A percentile compares a stretch with the other conserved stretches of the same genome.
These are phyloP conservation scores for Stylonectria norvegica DNA, from an alignment of 2,329 filamentous ascomycete species.

Conservation along the genomic window DNA sequence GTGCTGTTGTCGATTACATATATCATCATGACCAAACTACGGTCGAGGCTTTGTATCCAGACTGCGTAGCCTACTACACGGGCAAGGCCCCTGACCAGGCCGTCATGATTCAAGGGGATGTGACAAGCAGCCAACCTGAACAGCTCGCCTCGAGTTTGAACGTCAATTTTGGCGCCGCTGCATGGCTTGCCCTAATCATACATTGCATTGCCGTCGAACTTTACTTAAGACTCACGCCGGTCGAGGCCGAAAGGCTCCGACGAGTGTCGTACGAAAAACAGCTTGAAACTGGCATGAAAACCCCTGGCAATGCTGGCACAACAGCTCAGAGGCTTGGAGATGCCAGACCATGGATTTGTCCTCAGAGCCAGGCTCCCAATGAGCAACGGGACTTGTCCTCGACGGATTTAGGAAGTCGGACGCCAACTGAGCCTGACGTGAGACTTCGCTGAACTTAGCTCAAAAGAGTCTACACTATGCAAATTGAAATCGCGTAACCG, in stretches of 20 bases:
- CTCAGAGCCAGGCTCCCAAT: too few species aligned
- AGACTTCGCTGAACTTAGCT: too few species aligned
- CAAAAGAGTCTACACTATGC: too few species aligned
- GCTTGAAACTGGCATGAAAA: constrained; percentile 48
- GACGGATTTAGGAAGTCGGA: too few species aligned
- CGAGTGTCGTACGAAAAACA: constrained; percentile 56
- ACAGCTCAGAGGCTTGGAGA: constrained; percentile 30
- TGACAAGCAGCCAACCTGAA: constrained; percentile 25
- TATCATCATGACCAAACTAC: constrained; percentile 25
- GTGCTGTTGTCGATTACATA: constrained; percentile 47
- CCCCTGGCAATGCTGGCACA: constrained; percentile 46
- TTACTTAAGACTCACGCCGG: constrained; percentile 50
- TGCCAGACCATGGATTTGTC: constrained; percentile 19
- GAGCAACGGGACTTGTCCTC: too few species aligned
- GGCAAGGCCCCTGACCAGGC: constrained; percentile 12
- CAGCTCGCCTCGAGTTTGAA: constrained; percentile 42
- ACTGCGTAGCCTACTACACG: constrained; percentile 40
- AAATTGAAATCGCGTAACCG: too few species aligned
- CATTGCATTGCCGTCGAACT: constrained; percentile 49
- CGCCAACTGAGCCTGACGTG: too few species aligned
- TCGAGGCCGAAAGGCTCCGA: constrained; percentile 50
- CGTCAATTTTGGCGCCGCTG: constrained; percentile 47
- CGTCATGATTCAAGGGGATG: constrained; percentile 31
- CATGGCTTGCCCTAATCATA: constrained; percentile 51
- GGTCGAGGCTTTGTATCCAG: constrained; percentile 39